Evolutionary conservation across 2,329 filamentous ascomycete species (phyloP), one percentile per base, ranked within the genome.

Genomic region (Fusarium papillatum): DNA sequence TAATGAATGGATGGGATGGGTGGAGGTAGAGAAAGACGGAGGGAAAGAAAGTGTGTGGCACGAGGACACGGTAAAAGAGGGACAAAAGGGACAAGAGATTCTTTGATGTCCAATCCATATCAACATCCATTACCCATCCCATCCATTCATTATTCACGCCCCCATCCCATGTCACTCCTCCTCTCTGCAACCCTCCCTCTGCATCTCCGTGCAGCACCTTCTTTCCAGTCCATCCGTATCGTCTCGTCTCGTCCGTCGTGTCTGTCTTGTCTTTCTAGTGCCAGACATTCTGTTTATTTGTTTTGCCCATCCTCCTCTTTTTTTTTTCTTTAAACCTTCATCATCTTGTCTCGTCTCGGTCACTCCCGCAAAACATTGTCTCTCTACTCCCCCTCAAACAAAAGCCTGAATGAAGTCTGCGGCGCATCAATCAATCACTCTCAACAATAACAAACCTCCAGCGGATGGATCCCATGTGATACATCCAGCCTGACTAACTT

Each of bases 391-490:
- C 48, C 17, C 16, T 48, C 46, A 48, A 50, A 10, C 48, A 29
- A 34, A 34, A 34, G 48, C 48, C 48, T 50, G 48, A 50, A 50
- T 50, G 48, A 50, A 50, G 48, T 50, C 48, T 73, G 26, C 71
- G 53, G 26, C 71, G 53, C 67, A 36, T 48, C 43, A 61, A 71
- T 29, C 64, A 57, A 73, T 79, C 72, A 73, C 76, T 72, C 67
- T 73, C 75, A 74, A 75, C 73, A 76, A 74, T 71, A 76, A 74
- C 73, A 70, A 73, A 55, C 72, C 69, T 68, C 63, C 53, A 59
- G 55, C 70, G 61, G 62, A 62, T 67, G 69, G 64, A 67, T 64
- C 74, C 68, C 77, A 76, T 76, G 72, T 79, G 77, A 79, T 78
- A 77, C 65, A 76, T 63, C 64, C 36, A 63, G 48, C 46, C 57